Evolutionary conservation across 768 basidiomycete genomes (phyloP), one percentile per base, ranked within the genome.

Genomic region (Myochromella boudieri): DNA sequence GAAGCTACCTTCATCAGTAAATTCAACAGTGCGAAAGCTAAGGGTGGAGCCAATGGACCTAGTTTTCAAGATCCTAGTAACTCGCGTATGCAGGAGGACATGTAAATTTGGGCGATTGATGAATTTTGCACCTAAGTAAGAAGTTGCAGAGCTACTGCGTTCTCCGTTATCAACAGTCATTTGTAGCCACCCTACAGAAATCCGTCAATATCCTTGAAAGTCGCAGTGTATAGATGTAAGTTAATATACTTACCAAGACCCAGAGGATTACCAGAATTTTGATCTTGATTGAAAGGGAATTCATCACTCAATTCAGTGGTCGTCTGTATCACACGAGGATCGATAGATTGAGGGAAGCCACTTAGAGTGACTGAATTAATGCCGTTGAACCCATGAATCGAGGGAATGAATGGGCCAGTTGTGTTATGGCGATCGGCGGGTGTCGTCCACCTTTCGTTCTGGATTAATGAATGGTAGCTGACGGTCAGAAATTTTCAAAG

Each of bases 251-350:
- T 29, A 72, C 74, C 66, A 26, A 74, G 40, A 2, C 76, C 76
- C 6, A 73, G 44, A 0, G 64, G 63, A 4, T 51, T 56, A 6
- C 75, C 75, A 14, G 66, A 63, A 49, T 75, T 74, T 45, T 63
- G 60, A 54, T 77, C 76, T 12, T 56, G 21, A 46, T 70, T 70
- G 56, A 59, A 75, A 2, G 67, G 60, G 51, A 68, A 76, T 37
- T 68, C 64, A 6, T 60, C 52, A 1, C 56, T 45, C 6, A 72
- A 56, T 37, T 74, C 60, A 18, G 58, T 26, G 0, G 66, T 60
- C 0, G 70, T 64, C 26, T 59, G 48, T 2, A 73, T 52, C 14
- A 73, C 56, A 11, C 56, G 62, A 2, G 49, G 44, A 43, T 71
- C 68, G 18, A 67, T 62, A 5, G 61, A 28, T 10, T 39, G 31